phyloP scores from a whole-genome alignment of 2,329 filamentous ascomycete species.

The Bipolaris gigantea region DNA sequence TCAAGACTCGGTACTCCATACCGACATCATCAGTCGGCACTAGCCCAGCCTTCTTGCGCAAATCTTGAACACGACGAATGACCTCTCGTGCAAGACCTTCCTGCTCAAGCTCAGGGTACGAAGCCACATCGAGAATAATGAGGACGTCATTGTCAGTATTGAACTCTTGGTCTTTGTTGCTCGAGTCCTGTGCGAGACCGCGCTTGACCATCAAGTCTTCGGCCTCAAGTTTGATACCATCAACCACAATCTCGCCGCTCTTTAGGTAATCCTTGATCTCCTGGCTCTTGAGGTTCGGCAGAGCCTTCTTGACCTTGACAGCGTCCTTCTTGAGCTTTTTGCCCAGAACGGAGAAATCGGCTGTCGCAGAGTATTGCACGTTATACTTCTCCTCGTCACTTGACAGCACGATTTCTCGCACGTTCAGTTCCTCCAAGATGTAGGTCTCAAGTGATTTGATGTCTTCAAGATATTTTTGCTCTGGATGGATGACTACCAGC shows the following conservation, averaged over 20 bases:
- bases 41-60: conserved; percentile 91
- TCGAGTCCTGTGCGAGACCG: conserved; percentile 71
- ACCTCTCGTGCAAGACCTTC: conserved; percentile 91
- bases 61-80: conserved; percentile 86
- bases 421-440: conserved; percentile 87
- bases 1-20: conserved; percentile 86
- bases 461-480: conserved; percentile 81
- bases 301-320: conserved; percentile 84
- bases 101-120: conserved; percentile 82
- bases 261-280: conserved; percentile 79
- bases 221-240: conserved; percentile 79
- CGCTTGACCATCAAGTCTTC: conserved; percentile 84
- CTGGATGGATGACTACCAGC: conserved; percentile 83
- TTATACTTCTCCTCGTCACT: conserved; percentile 88
- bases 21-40: conserved; percentile 90
- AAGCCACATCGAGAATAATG: conserved; percentile 80
- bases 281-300: conserved; percentile 75
- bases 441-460: conserved; percentile 84
- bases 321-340: conserved; percentile 98
- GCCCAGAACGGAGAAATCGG: conserved; percentile 91
- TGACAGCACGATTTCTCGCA: conserved; percentile 81
- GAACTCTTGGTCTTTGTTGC: conserved; percentile 75
- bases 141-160: conserved; percentile 90
- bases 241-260: conserved; percentile 75
- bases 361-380: conserved; percentile 85